Evolutionary conservation across 306 rosid species (phyloP).

Genomic region (Arachis hypogaea): DNA sequence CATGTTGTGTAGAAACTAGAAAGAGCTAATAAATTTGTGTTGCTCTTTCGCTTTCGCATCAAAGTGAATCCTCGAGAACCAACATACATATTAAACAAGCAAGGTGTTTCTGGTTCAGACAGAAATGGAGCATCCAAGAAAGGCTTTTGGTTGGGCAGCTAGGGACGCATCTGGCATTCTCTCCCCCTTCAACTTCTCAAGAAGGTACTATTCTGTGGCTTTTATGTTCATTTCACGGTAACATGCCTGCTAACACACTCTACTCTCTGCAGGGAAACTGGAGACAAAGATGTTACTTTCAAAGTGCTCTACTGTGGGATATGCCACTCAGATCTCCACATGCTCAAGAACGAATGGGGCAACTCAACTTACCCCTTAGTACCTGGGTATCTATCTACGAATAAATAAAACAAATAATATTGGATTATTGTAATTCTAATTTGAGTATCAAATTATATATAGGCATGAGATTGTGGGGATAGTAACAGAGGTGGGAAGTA

Average conservation of each 20-base stretch:
- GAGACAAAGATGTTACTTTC: slow-evolving; percentile 49
- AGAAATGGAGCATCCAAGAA: slow-evolving; percentile 47
- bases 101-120: neutral
- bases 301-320: slow-evolving; percentile 51
- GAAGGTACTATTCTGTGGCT: slow-evolving; percentile 38
- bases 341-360: slow-evolving; percentile 49
- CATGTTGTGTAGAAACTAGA: too few relatives aligned
- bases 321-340: slow-evolving; percentile 55
- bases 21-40: too few relatives aligned
- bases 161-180: slow-evolving; percentile 45
- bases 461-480: slow-evolving; percentile 57
- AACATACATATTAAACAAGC: too few relatives aligned
- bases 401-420: too few relatives aligned
- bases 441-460: neutral
- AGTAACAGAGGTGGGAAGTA: slow-evolving; percentile 54
- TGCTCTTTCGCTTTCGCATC: too few relatives aligned
- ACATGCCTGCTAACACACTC: neutral
- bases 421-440: slow-evolving; percentile 10
- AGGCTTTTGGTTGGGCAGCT: slow-evolving; percentile 61
- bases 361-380: slow-evolving; percentile 39
- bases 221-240: neutral
- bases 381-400: slow-evolving; percentile 43
- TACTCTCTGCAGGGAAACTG: slow-evolving; percentile 38
- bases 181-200: slow-evolving; percentile 50
- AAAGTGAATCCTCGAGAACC: too few relatives aligned